Conservation (phyloP, 2,329 filamentous ascomycete genomes). For the Cladophialophora exuberans region DNA sequence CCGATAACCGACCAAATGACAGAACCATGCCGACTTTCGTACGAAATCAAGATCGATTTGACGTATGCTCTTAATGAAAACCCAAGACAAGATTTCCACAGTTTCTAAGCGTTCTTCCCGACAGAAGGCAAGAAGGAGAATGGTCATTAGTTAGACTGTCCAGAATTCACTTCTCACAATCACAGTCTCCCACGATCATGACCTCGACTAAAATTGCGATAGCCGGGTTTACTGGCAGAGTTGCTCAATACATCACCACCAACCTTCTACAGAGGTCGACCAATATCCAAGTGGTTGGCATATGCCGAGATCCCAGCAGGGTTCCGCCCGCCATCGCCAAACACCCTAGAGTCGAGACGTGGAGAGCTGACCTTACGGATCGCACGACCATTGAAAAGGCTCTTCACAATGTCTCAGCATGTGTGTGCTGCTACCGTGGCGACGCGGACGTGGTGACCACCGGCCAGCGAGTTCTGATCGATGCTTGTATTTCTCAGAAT, state of each 20-base stretch:
- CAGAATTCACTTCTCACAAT: too few species aligned
- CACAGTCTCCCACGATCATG: too few species aligned
- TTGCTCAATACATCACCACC: background rate
- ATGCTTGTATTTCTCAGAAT: constrained; percentile 41
- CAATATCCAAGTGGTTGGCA: background rate
- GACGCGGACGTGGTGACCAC: background rate
- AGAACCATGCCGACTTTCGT: too few species aligned
- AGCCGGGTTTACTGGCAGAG: background rate
- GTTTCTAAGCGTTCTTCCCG: too few species aligned
- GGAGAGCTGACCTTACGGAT: background rate
- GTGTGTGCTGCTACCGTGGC: background rate
- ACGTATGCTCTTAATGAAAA: too few species aligned
- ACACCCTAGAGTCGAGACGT: background rate
- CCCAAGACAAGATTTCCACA: too few species aligned
- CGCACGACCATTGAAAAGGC: background rate
- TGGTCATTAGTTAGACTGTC: too few species aligned
- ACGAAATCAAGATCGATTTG: too few species aligned
- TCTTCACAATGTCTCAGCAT: background rate
- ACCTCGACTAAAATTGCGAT: background rate
- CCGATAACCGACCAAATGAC: too few species aligned
- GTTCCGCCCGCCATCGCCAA: background rate
- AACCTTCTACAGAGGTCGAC: background rate
- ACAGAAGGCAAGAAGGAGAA: too few species aligned
- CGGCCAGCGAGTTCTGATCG: constrained; percentile 35
- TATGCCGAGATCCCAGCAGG: background rate